Base-by-base conservation (phyloP, 202 grass and related monocot genomes). In the Zizania palustris region DNA sequence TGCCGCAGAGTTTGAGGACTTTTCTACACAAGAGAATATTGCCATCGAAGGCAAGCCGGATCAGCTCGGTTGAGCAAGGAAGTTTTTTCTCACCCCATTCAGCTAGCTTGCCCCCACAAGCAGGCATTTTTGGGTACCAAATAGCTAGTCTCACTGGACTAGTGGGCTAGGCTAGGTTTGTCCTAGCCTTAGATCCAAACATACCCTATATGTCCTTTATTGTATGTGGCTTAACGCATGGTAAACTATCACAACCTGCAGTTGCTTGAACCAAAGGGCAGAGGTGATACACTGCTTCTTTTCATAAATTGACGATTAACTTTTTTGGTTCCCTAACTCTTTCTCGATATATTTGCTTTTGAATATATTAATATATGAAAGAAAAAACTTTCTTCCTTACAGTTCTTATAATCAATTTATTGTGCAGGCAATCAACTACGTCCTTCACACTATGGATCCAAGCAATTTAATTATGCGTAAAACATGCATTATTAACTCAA, bases 401-500 rank as follows among this genome's bases (percentile, higher is more conserved):
- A 66, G 59, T 75, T 51, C 34, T 76, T 75, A 83, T 50, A 68
- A 3, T 60, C 60, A 33, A 11, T 39, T 67, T 63, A 67, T 69
- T 78, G 60, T 85, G 70, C 82, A 97, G 93, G 93, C 83, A 61
- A 73, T 93, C 42, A 79, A 60, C 68, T 93, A 84, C 76, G 75
- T 97, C 57, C 71, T 97, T 79, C 94, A 97, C 67, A 93, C 94
- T 44, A 97, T 97, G 94, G 94, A 93, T 82, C 94, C 94, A 85
- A 93, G 90, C 62, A 97, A 97, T 81, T 88, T 97, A 84, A 92
- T 97, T 67, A 93, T 97, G 94, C 88, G 91, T 43, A 97, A 97
- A 82, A 79, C 81, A 88, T 97, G 94, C 75, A 84, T 97, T 72
- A 85, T 75, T 41, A 93, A 84, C 63, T 93, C 88, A 40, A 89